phyloP scores from a whole-genome alignment of 2,329 filamentous ascomycete genomes.

The Arthrobotrys entomopaga region DNA sequence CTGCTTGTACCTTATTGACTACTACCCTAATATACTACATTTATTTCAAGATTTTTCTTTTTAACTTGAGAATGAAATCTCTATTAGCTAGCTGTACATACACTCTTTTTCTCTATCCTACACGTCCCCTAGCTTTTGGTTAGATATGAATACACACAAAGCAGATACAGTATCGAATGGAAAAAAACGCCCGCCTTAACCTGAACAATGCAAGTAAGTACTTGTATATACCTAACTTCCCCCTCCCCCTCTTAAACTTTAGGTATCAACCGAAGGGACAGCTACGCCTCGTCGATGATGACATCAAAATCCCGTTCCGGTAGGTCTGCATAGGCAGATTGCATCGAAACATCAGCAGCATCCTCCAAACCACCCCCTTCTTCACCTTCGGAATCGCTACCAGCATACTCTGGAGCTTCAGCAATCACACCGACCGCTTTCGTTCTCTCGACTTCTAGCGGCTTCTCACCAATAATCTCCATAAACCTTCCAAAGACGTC shows the following conservation, averaged over 20 bases:
- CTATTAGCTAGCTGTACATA: constrained; percentile 28
- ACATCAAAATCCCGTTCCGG: constrained; percentile 39
- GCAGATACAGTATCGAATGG: neutral
- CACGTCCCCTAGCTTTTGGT: constrained; percentile 25
- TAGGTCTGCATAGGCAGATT: constrained; percentile 39
- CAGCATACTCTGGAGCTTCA: neutral
- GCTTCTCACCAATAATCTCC: constrained; percentile 50
- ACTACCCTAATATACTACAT: neutral
- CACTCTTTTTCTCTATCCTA: constrained; percentile 33
- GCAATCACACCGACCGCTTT: constrained; percentile 19
- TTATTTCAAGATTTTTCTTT: neutral
- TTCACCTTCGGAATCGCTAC: constrained; percentile 20
- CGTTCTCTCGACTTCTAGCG: constrained; percentile 23
- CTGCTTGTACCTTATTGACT: neutral
- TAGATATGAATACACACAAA: constrained; percentile 14
- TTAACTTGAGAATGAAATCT: neutral
- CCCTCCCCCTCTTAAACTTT: neutral
- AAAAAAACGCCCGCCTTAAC: constrained; percentile 25
- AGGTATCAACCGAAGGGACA: neutral
- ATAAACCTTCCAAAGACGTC: constrained; percentile 50
- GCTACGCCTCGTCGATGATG: constrained; percentile 35
- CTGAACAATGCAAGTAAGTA: constrained; percentile 6
- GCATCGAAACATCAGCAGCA: constrained; percentile 41
- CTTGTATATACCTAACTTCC: constrained; percentile 6
- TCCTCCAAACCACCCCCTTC: constrained; percentile 33